phyloP scores from a whole-genome alignment of 768 basidiomycete species.

The Pleurotus citrinopileatus region DNA sequence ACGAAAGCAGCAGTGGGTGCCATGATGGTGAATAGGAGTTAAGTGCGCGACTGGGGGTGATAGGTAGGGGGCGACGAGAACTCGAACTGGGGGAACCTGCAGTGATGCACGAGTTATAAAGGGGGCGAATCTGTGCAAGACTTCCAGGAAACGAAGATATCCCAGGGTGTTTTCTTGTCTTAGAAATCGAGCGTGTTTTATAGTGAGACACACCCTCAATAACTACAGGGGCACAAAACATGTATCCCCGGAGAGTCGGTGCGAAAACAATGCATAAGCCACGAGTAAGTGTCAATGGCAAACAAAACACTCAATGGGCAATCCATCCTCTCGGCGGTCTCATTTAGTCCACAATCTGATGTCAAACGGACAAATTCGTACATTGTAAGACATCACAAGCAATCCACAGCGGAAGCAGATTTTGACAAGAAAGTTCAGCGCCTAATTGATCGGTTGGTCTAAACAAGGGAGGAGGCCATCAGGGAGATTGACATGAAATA shows the following conservation, averaged over 20 bases:
- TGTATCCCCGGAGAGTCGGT: conserved; percentile 2
- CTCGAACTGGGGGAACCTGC: background rate
- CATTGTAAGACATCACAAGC: too few relatives aligned
- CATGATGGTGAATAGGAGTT: background rate
- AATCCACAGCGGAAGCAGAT: too few relatives aligned
- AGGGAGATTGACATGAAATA: background rate
- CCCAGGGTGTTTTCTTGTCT: background rate
- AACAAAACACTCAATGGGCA: background rate
- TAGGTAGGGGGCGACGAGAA: background rate
- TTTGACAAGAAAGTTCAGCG: too few relatives aligned
- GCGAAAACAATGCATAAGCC: conserved; percentile 7
- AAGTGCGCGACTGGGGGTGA: background rate
- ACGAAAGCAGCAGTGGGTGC: background rate
- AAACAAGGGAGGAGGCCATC: background rate
- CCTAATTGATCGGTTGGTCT: too few relatives aligned
- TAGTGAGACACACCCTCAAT: conserved; percentile 3
- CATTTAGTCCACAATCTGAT: background rate
- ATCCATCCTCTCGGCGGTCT: background rate
- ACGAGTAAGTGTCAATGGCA: conserved; percentile 1
- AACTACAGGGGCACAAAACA: background rate
- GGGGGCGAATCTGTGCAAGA: background rate
- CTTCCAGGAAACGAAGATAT: background rate
- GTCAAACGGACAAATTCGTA: too few relatives aligned
- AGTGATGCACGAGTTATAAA: background rate
- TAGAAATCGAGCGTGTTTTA: background rate